phyloP scores from a whole-genome alignment of 2,329 filamentous ascomycete species.

The Kalmusia sp. region DNA sequence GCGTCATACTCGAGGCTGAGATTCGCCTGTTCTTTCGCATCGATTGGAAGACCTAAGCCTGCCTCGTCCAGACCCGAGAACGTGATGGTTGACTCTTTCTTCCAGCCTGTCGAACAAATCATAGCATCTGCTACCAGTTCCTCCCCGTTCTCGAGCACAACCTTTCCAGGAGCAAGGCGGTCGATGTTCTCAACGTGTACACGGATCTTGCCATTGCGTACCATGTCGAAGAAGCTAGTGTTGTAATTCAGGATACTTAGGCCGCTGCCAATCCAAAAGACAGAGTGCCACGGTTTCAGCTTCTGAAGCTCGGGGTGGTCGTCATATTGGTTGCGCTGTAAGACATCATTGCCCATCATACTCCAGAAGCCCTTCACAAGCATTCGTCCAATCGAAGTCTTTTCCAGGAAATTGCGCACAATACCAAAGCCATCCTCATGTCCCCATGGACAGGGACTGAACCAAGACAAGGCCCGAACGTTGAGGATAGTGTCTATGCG shows the following conservation, averaged over 20 bases:
- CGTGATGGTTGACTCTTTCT: slow-evolving; percentile 58
- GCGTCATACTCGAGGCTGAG: slow-evolving; percentile 50
- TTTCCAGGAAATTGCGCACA: slow-evolving; percentile 64
- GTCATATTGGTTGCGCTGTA: slow-evolving; percentile 55
- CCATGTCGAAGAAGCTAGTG: slow-evolving; percentile 62
- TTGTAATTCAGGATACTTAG: slow-evolving; percentile 68
- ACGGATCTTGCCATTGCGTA: slow-evolving; percentile 59
- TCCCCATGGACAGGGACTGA: slow-evolving; percentile 77
- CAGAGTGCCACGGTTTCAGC: slow-evolving; percentile 50
- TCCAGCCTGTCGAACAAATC: slow-evolving; percentile 66
- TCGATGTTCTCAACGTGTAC: slow-evolving; percentile 64
- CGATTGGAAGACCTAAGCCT: slow-evolving; percentile 32
- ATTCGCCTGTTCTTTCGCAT: slow-evolving; percentile 10
- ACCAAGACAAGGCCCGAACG: slow-evolving; percentile 73
- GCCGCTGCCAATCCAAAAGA: slow-evolving; percentile 62
- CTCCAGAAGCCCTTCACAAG: slow-evolving; percentile 64
- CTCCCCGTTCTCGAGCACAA: background rate
- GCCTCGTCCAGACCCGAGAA: slow-evolving; percentile 48
- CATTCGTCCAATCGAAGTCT: slow-evolving; percentile 61
- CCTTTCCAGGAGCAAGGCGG: slow-evolving; percentile 35
- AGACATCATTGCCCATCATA: slow-evolving; percentile 60
- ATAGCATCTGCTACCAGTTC: slow-evolving; percentile 31
- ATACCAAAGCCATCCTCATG: slow-evolving; percentile 66
- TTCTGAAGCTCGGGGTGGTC: slow-evolving; percentile 48
- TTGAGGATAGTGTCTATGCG: slow-evolving; percentile 71